Conservation (phyloP, 345 rosid species). For the Bruguiera parviflora region DNA sequence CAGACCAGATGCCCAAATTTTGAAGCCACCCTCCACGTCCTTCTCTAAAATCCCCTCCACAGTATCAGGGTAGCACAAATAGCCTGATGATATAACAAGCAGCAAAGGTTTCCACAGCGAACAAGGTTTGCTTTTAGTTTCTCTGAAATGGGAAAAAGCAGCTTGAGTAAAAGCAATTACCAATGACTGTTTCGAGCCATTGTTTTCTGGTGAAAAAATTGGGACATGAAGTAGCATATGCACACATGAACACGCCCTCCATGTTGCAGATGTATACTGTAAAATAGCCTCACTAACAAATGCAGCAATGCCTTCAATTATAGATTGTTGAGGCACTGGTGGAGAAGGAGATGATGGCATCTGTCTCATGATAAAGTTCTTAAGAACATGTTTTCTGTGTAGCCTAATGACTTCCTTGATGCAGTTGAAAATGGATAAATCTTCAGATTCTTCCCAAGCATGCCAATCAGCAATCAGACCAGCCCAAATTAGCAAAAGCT, state of each 20-base stretch:
- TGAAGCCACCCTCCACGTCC: slow-evolving; percentile 51
- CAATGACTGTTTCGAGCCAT: slow-evolving; percentile 51
- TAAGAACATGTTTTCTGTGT: slow-evolving; percentile 46
- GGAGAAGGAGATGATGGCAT: slow-evolving; percentile 69
- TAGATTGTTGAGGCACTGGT: slow-evolving; percentile 60
- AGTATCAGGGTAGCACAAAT: slow-evolving; percentile 49
- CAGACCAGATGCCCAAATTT: slow-evolving; percentile 64
- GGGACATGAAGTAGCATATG: slow-evolving; percentile 69
- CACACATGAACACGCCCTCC: slow-evolving; percentile 75
- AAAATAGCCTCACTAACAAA: slow-evolving; percentile 66
- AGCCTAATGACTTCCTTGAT: slow-evolving; percentile 67
- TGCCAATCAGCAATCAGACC: slow-evolving; percentile 73
- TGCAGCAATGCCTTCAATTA: slow-evolving; percentile 65
- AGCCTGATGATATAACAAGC: slow-evolving; percentile 78
- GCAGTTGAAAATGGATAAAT: slow-evolving; percentile 71
- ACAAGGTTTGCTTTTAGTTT: slow-evolving; percentile 54
- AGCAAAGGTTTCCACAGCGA: slow-evolving; percentile 68
- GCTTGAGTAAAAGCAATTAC: slow-evolving; percentile 48
- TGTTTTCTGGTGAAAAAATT: slow-evolving; percentile 50
- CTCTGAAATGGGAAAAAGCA: slow-evolving; percentile 64
- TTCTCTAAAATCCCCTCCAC: slow-evolving; percentile 56
- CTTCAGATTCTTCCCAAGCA: slow-evolving; percentile 93
- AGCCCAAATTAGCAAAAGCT: slow-evolving; percentile 67
- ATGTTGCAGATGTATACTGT: slow-evolving; percentile 71
- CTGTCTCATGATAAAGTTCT: slow-evolving; percentile 42